Conservation (phyloP, 164 flowering plant species). For the Kalanchoe fedtschenkoi region DNA sequence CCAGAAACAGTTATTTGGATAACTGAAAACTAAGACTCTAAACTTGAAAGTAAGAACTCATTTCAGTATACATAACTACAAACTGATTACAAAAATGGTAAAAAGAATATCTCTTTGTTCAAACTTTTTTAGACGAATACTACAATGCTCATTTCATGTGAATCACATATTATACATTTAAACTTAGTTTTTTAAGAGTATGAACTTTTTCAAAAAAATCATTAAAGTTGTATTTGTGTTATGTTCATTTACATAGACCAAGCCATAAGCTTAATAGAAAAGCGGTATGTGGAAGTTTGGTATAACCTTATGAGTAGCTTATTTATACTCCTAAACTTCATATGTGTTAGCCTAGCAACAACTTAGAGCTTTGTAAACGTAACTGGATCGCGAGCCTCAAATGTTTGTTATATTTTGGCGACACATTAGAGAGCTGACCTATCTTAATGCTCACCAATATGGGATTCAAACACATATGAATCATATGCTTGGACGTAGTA, state of each 20-base stretch:
- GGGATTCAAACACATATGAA: conserved; percentile 84
- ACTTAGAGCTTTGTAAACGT: conserved; percentile 58
- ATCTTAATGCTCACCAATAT: conserved; percentile 93
- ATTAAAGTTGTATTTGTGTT: not conserved
- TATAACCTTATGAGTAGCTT: conserved; percentile 80
- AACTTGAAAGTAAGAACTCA: not conserved
- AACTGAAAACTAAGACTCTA: not conserved
- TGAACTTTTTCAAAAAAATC: not conserved
- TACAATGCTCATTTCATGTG: not conserved
- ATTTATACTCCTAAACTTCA: conserved; percentile 82
- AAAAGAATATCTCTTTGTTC: not conserved
- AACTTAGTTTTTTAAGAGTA: not conserved
- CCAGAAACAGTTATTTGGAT: conserved; percentile 55
- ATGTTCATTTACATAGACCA: not conserved
- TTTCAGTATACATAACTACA: no score
- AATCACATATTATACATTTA: not conserved
- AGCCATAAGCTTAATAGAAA: not conserved
- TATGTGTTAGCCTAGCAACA: conserved; percentile 79
- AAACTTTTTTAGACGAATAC: not conserved
- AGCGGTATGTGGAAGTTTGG: not conserved
- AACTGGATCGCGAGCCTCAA: conserved; percentile 51
- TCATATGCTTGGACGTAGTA: conserved; percentile 88
- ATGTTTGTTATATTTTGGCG: conserved; percentile 71
- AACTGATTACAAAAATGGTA: no score
- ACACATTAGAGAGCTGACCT: conserved; percentile 95